Evolutionary conservation across 768 basidiomycete species (phyloP).

Genomic region (Paxillus involutus): DNA sequence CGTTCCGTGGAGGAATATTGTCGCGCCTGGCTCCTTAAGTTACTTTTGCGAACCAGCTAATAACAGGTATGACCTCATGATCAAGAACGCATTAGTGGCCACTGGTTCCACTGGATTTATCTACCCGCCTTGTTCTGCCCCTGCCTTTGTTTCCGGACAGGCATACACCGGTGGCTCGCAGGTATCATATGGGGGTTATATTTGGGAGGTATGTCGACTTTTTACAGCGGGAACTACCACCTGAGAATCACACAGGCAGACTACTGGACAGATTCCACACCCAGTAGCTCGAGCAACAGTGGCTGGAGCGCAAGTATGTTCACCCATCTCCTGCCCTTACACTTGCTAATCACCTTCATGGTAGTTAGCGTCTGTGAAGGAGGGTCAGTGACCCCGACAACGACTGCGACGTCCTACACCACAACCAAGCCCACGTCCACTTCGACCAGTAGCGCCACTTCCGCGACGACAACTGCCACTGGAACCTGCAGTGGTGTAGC

Average conservation of each 20-base stretch:
- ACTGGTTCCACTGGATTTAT: slow-evolving; percentile 72
- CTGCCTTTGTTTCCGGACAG: slow-evolving; percentile 48
- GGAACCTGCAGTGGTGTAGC: slow-evolving; percentile 48
- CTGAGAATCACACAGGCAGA: slow-evolving; percentile 47
- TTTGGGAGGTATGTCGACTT: slow-evolving; percentile 52
- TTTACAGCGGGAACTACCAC: not conserved
- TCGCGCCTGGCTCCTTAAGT: not conserved
- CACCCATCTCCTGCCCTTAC: not conserved
- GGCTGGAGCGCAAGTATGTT: slow-evolving; percentile 66
- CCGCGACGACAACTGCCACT: slow-evolving; percentile 21
- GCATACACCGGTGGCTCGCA: slow-evolving; percentile 50
- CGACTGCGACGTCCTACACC: slow-evolving; percentile 5
- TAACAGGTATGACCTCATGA: slow-evolving; percentile 54
- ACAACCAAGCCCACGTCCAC: not conserved
- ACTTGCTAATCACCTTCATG: not conserved
- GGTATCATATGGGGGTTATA: slow-evolving; percentile 60
- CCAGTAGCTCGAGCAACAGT: slow-evolving; percentile 46
- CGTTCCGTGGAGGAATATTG: not conserved
- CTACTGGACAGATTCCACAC: slow-evolving; percentile 52
- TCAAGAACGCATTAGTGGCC: slow-evolving; percentile 57
- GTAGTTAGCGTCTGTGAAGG: slow-evolving; percentile 23
- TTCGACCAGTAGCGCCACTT: slow-evolving; percentile 10
- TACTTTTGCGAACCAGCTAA: slow-evolving; percentile 41
- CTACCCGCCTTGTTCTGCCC: slow-evolving; percentile 59
- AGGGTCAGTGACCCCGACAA: slow-evolving; percentile 16